These are phyloP conservation scores for Uronychia setigera DNA, from an alignment of 73 alveolate genomes.

Conservation along the genomic window DNA sequence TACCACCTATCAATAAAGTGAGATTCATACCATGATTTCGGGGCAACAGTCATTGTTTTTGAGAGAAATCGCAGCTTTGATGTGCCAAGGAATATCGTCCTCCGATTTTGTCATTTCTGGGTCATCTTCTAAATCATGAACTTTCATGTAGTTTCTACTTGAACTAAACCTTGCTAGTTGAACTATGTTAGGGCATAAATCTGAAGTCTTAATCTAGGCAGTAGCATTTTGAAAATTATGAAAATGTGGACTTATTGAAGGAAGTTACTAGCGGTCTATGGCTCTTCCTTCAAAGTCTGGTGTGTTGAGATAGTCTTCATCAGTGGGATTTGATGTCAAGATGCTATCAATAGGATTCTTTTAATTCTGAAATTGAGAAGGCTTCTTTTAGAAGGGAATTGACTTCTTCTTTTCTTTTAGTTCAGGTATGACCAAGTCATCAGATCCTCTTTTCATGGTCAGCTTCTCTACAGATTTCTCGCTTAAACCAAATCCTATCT, in stretches of 20 bases:
- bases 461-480: background rate
- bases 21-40: background rate
- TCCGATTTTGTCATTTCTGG: background rate
- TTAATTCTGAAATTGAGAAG: background rate
- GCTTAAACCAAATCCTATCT: background rate
- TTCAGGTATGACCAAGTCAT: background rate
- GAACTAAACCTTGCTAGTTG: background rate
- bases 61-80: background rate
- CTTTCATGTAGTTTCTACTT: background rate
- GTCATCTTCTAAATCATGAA: background rate
- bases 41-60: background rate
- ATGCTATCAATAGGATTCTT: background rate
- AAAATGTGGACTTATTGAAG: background rate
- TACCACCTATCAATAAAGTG: too few species aligned
- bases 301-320: background rate
- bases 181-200: background rate
- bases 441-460: background rate
- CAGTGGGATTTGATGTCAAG: background rate
- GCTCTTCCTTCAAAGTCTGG: background rate
- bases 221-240: background rate
- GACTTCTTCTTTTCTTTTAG: background rate
- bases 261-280: background rate
- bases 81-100: background rate
- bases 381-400: too few species aligned
- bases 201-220: background rate